Evolutionary conservation across 371 early-diverging fungal species (phyloP).

Genomic region (Haplosporangium sp.): DNA sequence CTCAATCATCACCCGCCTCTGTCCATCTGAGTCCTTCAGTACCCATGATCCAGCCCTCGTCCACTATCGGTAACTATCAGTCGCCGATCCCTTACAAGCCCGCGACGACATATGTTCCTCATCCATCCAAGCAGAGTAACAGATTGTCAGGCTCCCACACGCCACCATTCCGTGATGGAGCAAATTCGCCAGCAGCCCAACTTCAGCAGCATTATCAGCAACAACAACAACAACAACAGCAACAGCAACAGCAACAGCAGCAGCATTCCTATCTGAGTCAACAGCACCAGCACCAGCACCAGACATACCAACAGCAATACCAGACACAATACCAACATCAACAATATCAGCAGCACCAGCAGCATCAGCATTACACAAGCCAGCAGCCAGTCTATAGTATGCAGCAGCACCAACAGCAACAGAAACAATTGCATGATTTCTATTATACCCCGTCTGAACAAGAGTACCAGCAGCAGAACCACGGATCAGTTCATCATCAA

Average conservation of each 20-base stretch:
- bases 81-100: conserved; percentile 25
- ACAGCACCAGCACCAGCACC: conserved; percentile 14
- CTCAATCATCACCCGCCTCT: conserved; percentile 1
- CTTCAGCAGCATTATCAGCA: conserved; percentile 2
- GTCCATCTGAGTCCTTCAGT: not conserved
- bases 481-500: conserved; percentile 3
- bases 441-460: conserved; percentile 42
- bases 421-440: conserved; percentile 36
- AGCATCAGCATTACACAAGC: conserved; percentile 12
- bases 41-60: not conserved
- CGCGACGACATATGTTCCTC: conserved; percentile 39
- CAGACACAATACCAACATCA: conserved; percentile 7
- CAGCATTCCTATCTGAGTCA: conserved; percentile 17
- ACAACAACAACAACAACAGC: conserved; percentile 3
- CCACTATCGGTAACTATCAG: conserved; percentile 5
- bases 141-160: conserved; percentile 16
- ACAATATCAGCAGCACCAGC: conserved; percentile 7
- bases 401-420: conserved; percentile 26
- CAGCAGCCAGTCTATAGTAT: conserved; percentile 18
- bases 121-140: conserved; percentile 27
- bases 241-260: conserved; percentile 13
- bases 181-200: conserved; percentile 15
- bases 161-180: conserved; percentile 10
- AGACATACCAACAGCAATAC: conserved; percentile 19
- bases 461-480: conserved; percentile 13